Percentiles rank a stretch among this genome's conserved stretches.
Conservation (phyloP, 352 stramenopile genomes). For the Phytophthora parvispora region DNA sequence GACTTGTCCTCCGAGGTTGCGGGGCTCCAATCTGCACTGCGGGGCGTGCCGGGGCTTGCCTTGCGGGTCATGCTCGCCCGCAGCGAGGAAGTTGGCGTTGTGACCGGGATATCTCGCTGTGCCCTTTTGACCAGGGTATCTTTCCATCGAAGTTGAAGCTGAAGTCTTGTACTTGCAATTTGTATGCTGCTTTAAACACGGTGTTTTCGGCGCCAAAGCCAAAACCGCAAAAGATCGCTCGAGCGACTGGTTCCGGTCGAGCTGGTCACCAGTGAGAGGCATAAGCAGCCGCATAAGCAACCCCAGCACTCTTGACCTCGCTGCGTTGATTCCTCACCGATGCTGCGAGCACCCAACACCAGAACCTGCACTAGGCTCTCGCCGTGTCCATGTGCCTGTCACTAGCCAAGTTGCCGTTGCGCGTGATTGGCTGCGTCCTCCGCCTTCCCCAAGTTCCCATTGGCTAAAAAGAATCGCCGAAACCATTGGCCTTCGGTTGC, state of each 20-base stretch:
- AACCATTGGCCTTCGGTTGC: slow-evolving; percentile 58
- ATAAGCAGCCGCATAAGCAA: not conserved
- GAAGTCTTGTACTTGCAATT: not conserved
- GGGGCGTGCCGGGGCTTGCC: not conserved
- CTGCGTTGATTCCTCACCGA: slow-evolving; percentile 11
- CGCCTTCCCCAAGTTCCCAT: slow-evolving; percentile 18
- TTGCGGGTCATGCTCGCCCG: slow-evolving; percentile 14
- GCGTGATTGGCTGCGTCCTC: slow-evolving; percentile 25
- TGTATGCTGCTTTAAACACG: slow-evolving; percentile 7
- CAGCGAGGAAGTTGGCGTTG: not conserved
- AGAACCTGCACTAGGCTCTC: not conserved
- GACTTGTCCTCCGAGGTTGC: slow-evolving; percentile 9
- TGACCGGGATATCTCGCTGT: slow-evolving; percentile 13
- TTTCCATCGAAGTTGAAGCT: slow-evolving; percentile 34
- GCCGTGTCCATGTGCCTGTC: not conserved
- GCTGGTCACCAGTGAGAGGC: not conserved
- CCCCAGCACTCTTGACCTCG: not conserved
- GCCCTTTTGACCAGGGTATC: slow-evolving; percentile 26
- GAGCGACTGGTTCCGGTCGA: not conserved
- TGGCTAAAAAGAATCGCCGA: slow-evolving; percentile 45
- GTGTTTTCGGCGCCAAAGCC: too few species aligned
- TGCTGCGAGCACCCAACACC: slow-evolving; percentile 1
- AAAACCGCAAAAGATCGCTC: not conserved
- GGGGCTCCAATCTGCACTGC: not conserved
- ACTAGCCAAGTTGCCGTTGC: not conserved